Conservation (phyloP, 495 filamentous ascomycete genomes). For the Penicillium nucicola region DNA sequence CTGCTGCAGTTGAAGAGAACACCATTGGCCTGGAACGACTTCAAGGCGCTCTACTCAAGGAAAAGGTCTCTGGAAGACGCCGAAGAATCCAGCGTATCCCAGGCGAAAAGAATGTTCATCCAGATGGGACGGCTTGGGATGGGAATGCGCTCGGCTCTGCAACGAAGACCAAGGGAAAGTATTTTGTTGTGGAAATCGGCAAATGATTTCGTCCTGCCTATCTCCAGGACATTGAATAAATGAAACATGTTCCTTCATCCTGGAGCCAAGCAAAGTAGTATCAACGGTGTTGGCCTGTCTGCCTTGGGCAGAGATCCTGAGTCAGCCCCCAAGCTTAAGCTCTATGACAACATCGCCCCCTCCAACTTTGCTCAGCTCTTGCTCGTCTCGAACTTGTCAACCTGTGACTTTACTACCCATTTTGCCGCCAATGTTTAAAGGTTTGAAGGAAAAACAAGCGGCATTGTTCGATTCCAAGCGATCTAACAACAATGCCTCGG, state of each 20-base stretch:
- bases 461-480: slow-evolving; percentile 30
- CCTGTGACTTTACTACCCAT: not conserved
- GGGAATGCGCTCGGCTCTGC: slow-evolving; percentile 71
- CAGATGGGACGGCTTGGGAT: slow-evolving; percentile 43
- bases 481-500: slow-evolving; percentile 14
- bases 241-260: not conserved
- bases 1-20: slow-evolving; percentile 47
- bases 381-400: not conserved
- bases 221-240: not conserved
- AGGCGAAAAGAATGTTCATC: slow-evolving; percentile 25
- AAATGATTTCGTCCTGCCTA: not conserved
- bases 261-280: not conserved
- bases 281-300: not conserved
- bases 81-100: slow-evolving; percentile 42
- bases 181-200: slow-evolving; percentile 75
- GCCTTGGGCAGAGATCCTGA: not conserved
- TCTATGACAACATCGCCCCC: slow-evolving; percentile 7
- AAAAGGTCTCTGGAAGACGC: slow-evolving; percentile 50
- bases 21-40: slow-evolving; percentile 51
- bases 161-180: slow-evolving; percentile 63
- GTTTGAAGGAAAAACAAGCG: slow-evolving; percentile 38
- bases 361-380: not conserved
- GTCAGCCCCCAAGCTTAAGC: not conserved
- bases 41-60: slow-evolving; percentile 50
- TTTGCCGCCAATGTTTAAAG: slow-evolving; percentile 33